These are phyloP conservation scores for Mucor indicus DNA, from an alignment of 371 early-diverging fungal species.

Conservation along the genomic window DNA sequence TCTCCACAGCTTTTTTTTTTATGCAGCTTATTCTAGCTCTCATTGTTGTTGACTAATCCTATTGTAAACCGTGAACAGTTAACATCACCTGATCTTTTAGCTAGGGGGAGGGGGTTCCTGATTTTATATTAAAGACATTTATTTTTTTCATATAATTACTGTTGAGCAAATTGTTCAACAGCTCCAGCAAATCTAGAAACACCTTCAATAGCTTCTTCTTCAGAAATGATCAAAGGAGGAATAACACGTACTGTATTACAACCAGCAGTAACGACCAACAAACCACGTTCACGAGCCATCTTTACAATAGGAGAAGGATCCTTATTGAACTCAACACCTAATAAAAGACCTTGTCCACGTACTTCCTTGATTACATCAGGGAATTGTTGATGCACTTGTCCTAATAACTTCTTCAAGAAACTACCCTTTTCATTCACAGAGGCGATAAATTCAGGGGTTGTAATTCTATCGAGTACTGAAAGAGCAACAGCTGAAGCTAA, in stretches of 20 bases:
- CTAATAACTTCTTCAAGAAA: slow-evolving; percentile 47
- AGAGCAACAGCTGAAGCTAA: slow-evolving; percentile 76
- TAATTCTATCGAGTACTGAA: slow-evolving; percentile 70
- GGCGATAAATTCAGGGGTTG: slow-evolving; percentile 63
- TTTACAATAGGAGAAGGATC: slow-evolving; percentile 73
- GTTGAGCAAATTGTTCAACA: slow-evolving; percentile 50
- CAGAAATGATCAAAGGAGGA: slow-evolving; percentile 77
- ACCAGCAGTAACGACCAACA: slow-evolving; percentile 87
- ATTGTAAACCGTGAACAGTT: no score
- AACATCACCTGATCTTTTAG: no score
- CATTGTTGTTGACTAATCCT: no score
- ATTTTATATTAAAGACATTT: no score
- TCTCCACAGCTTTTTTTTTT: no score
- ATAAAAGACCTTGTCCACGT: slow-evolving; percentile 82
- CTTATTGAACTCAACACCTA: slow-evolving; percentile 70
- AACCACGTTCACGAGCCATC: slow-evolving; percentile 75
- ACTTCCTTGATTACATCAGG: slow-evolving; percentile 69
- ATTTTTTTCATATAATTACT: no score
- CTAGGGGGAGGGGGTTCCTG: no score
- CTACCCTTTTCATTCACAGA: slow-evolving; percentile 62
- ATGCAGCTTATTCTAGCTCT: no score
- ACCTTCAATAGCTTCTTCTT: slow-evolving; percentile 68
- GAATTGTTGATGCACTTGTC: slow-evolving; percentile 42
- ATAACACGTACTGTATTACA: slow-evolving; percentile 87
- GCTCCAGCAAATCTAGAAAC: slow-evolving; percentile 64